Evolutionary conservation across 2,329 filamentous ascomycete species (phyloP).

Genomic region (Alternaria brassicicola): DNA sequence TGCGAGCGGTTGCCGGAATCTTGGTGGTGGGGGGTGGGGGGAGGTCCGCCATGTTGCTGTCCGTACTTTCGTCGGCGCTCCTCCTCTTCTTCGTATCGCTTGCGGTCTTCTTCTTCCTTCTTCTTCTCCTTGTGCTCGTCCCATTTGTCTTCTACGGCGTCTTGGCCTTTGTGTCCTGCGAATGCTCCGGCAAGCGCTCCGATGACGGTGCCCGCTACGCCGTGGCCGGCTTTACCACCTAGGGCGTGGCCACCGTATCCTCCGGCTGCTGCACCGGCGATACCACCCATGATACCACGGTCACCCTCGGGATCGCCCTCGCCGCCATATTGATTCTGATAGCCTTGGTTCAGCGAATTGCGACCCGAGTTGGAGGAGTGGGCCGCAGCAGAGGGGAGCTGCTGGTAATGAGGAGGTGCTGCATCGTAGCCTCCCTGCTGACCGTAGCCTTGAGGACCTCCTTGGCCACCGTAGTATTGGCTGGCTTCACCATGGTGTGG

Average conservation of each 20-base stretch:
- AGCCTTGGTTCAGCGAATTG: constrained; percentile 31
- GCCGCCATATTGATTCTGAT: constrained; percentile 31
- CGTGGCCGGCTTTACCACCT: constrained; percentile 33
- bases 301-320: constrained; percentile 31
- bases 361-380: constrained; percentile 32
- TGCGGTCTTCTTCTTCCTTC: constrained; percentile 26
- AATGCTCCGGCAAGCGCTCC: constrained; percentile 35
- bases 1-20: not conserved
- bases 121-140: constrained; percentile 39
- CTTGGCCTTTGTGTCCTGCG: constrained; percentile 32
- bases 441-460: constrained; percentile 14
- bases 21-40: constrained; percentile 4
- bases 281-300: constrained; percentile 35
- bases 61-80: constrained; percentile 14
- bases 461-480: constrained; percentile 21
- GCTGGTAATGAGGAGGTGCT: constrained; percentile 20
- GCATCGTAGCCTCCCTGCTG: constrained; percentile 15
- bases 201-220: constrained; percentile 28
- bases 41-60: constrained; percentile 16
- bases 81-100: constrained; percentile 24
- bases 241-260: constrained; percentile 36
- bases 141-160: constrained; percentile 31
- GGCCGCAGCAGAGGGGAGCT: constrained; percentile 26
- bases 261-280: constrained; percentile 36
- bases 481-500: constrained; percentile 14